Conservation (phyloP, 805 yeast species). For the Lipomyces spencermartinsiae region DNA sequence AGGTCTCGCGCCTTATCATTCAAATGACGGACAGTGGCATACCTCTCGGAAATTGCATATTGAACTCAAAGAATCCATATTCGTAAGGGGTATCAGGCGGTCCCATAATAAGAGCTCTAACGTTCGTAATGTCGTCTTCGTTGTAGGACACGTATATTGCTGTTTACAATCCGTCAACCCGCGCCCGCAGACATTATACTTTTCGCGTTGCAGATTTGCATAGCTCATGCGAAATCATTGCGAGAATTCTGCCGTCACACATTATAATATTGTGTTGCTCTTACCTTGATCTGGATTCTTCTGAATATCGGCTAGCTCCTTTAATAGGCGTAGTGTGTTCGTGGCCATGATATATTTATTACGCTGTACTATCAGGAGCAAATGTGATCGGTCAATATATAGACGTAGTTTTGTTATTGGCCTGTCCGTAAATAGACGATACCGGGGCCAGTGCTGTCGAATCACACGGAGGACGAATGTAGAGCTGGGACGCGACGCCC, state of each 20-base stretch:
- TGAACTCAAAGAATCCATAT: slow-evolving; percentile 27
- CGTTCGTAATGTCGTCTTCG: slow-evolving; percentile 23
- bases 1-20: background rate
- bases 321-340: slow-evolving; percentile 20
- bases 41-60: slow-evolving; percentile 22
- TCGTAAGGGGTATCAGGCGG: slow-evolving; percentile 26
- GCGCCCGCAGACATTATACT: background rate
- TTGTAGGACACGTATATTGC: slow-evolving; percentile 22
- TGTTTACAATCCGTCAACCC: background rate
- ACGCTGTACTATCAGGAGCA: background rate
- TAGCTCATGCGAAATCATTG: background rate
- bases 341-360: slow-evolving; percentile 17
- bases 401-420: background rate
- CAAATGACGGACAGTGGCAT: background rate
- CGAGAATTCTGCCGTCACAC: background rate
- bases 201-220: background rate
- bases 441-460: too few relatives aligned
- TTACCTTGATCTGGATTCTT: slow-evolving; percentile 25
- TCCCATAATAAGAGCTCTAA: slow-evolving; percentile 23
- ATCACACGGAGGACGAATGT: background rate
- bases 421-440: too few relatives aligned
- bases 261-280: background rate
- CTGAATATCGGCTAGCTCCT: slow-evolving; percentile 27
- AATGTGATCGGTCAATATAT: background rate
- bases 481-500: background rate